Base-by-base conservation (phyloP, 2,329 filamentous ascomycete genomes). In the Sporothrix globosa region DNA sequence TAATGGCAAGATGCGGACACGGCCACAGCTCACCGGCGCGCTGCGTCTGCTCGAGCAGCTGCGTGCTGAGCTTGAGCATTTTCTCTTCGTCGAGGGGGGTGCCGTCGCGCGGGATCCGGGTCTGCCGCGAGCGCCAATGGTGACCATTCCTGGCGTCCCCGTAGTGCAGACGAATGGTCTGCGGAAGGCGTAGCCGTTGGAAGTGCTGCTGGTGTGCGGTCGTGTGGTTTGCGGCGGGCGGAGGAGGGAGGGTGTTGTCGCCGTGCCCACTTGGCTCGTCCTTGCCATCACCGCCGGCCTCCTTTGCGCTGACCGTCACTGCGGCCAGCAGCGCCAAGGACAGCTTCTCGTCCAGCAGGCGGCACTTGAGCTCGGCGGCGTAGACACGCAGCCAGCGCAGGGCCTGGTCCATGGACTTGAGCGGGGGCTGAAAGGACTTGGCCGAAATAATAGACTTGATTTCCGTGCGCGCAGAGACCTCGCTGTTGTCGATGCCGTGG, bases 401-500 rank as follows among this genome's bases (percentile, higher is more conserved):
- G 0, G 90, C 95, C 78, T 97, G 92, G 27, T 96, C 92, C 21
- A 87, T 82, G 2, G 85, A 90, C 74, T 89, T 91, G 77, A 98
- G 95, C 70, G 86, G 88, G 0, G 96, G 96, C 34, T 92, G 86
- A 77, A 99, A 99, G 0, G 93, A 96, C 78, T 99, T 99, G 24
- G 96, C 94, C 1, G 93, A 97, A 17, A 98, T 84, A 94, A 99
- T 98, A 19, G 92, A 96, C 79, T 98, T 97, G 82, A 97, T 97
- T 76, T 96, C 92, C 1, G 93, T 97, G 67, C 95, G 86, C 39
- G 93, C 87, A 76, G 93, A 97, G 74, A 99, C 93, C 79, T 97
- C 94, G 75, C 91, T 96, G 66, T 84, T 83, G 78, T 99, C 96
- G 72, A 94, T 88, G 1, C 96, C 96, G 13, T 96, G 88, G 68